Percentiles rank a stretch among this genome's conserved stretches.
phyloP scores from a whole-genome alignment of 1,284 basidiomycete species.

The Ganoderma boninense region DNA sequence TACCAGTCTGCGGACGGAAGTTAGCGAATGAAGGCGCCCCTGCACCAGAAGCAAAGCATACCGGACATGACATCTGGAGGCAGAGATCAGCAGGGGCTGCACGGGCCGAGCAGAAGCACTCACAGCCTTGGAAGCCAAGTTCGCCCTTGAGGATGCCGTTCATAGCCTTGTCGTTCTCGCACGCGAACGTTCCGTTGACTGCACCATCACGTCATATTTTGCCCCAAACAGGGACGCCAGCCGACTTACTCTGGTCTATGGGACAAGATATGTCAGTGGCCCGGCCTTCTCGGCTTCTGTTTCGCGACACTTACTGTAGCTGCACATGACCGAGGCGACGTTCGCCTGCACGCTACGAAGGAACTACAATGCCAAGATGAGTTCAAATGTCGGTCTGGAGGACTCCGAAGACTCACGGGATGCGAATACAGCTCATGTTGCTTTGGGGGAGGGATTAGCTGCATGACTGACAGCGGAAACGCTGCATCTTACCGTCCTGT shows the following conservation, averaged over 20 bases:
- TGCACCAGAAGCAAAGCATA: conserved; percentile 8
- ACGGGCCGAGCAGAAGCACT: conserved; percentile 34
- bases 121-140: conserved; percentile 77
- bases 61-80: conserved; percentile 40
- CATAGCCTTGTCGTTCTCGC: conserved; percentile 72
- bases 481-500: conserved; percentile 23
- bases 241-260: conserved; percentile 51
- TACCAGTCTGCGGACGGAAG: conserved; percentile 52
- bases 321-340: conserved; percentile 77
- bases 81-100: not conserved
- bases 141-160: conserved; percentile 81
- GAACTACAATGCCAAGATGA: conserved; percentile 49
- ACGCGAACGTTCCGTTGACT: conserved; percentile 74
- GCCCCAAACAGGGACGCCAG: not conserved
- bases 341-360: conserved; percentile 70
- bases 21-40: not conserved
- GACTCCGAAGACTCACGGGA: conserved; percentile 43
- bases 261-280: not conserved
- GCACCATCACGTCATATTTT: not conserved
- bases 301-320: conserved; percentile 56
- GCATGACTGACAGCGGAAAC: not conserved
- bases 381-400: conserved; percentile 19
- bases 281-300: not conserved
- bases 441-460: conserved; percentile 34
- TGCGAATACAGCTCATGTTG: conserved; percentile 65